A percentile compares a stretch with the other conserved stretches of the same genome.
Evolutionary conservation across 371 early-diverging fungal genomes (phyloP).

Genomic region (Vairimorpha ceranae): DNA sequence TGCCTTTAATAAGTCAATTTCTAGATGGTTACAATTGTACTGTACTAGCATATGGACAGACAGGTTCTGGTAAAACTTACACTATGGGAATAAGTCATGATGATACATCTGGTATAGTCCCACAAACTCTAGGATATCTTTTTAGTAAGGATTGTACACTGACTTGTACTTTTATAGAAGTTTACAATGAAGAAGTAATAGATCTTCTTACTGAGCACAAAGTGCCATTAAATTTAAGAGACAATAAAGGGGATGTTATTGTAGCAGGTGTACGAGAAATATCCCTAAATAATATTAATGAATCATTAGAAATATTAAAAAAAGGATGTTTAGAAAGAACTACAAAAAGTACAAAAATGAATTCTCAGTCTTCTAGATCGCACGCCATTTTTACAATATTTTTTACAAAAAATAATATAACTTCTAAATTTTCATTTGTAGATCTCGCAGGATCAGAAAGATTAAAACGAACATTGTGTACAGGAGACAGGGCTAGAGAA

Average conservation of each 20-base stretch:
- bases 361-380: constrained; percentile 80
- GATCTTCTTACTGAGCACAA: constrained; percentile 73
- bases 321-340: constrained; percentile 74
- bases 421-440: constrained; percentile 69
- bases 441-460: constrained; percentile 98
- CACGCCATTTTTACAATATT: constrained; percentile 92
- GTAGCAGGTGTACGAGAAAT: constrained; percentile 81
- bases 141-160: constrained; percentile 50
- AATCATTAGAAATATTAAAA: constrained; percentile 77
- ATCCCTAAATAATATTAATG: constrained; percentile 68
- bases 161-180: constrained; percentile 70
- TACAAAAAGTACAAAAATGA: constrained; percentile 89
- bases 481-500: constrained; percentile 85
- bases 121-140: constrained; percentile 39
- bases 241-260: constrained; percentile 74
- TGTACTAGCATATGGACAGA: constrained; percentile 67
- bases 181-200: constrained; percentile 79
- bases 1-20: constrained; percentile 27
- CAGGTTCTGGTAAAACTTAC: constrained; percentile 91
- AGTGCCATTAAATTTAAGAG: constrained; percentile 73
- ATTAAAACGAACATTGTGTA: constrained; percentile 81
- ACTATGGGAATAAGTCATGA: constrained; percentile 83
- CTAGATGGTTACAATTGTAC: constrained; percentile 48
- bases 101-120: constrained; percentile 48
- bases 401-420: constrained; percentile 60